A percentile compares a stretch with the other conserved stretches of the same genome.
Evolutionary conservation across 306 rosid genomes (phyloP).

Genomic region (cucumber (Cucumis sativus)): Cucumber_9930_V3 NC_026659.2:1277001-1277500

Average conservation of each 20-base stretch:
- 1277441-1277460: neutral
- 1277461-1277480: neutral
- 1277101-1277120: no score
- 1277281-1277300: neutral
- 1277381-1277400: neutral
- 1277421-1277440: neutral
- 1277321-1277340: neutral
- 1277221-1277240: neutral
- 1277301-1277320: neutral
- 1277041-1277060: no score
- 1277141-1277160: no score
- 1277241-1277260: neutral
- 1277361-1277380: neutral
- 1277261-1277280: neutral
- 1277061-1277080: no score
- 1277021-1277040: no score
- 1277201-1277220: neutral
- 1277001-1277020: no score
- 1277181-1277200: no score
- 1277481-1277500: neutral
- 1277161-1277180: no score
- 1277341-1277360: neutral
- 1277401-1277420: neutral
- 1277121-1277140: no score
- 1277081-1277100: no score